Evolutionary conservation across 352 stramenopile genomes (phyloP).

Genomic region (Pythium grandisporangium): DNA sequence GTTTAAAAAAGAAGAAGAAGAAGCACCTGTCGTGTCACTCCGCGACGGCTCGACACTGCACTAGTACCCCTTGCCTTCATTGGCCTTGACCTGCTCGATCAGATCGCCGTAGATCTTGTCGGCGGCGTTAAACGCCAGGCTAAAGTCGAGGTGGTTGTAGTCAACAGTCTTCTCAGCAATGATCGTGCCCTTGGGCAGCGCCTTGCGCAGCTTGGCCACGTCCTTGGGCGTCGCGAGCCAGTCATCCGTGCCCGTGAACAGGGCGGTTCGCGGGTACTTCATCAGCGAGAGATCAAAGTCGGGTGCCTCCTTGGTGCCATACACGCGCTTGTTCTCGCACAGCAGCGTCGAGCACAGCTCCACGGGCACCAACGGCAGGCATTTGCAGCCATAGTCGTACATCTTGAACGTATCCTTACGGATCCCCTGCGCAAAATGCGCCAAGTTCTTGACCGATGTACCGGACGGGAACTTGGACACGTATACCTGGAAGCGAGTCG

Average conservation of each 20-base stretch:
- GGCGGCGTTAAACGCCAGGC: slow-evolving; percentile 43
- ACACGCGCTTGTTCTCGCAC: slow-evolving; percentile 50
- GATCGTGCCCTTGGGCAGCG: slow-evolving; percentile 34
- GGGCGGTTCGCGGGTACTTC: slow-evolving; percentile 34
- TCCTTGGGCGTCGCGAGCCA: slow-evolving; percentile 36
- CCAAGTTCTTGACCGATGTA: slow-evolving; percentile 58
- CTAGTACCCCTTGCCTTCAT: slow-evolving; percentile 43
- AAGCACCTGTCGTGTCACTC: too few species aligned
- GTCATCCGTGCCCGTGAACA: slow-evolving; percentile 42
- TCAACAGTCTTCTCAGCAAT: slow-evolving; percentile 29
- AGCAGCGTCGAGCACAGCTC: slow-evolving; percentile 26
- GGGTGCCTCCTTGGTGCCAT: slow-evolving; percentile 29
- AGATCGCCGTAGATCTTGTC: slow-evolving; percentile 47
- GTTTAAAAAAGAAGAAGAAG: too few species aligned
- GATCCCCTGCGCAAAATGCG: slow-evolving; percentile 50
- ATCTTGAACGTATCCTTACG: slow-evolving; percentile 39
- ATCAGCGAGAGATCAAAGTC: slow-evolving; percentile 29
- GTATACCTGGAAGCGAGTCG: slow-evolving; percentile 48
- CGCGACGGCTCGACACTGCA: too few species aligned
- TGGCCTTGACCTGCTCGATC: slow-evolving; percentile 39
- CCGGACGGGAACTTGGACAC: slow-evolving; percentile 45
- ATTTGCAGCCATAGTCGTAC: slow-evolving; percentile 58
- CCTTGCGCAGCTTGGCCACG: slow-evolving; percentile 29
- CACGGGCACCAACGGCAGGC: slow-evolving; percentile 21
- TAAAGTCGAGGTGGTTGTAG: slow-evolving; percentile 70